Evolutionary conservation across 345 rosid genomes (phyloP).

Genomic region (Ailanthus altissimus): DNA sequence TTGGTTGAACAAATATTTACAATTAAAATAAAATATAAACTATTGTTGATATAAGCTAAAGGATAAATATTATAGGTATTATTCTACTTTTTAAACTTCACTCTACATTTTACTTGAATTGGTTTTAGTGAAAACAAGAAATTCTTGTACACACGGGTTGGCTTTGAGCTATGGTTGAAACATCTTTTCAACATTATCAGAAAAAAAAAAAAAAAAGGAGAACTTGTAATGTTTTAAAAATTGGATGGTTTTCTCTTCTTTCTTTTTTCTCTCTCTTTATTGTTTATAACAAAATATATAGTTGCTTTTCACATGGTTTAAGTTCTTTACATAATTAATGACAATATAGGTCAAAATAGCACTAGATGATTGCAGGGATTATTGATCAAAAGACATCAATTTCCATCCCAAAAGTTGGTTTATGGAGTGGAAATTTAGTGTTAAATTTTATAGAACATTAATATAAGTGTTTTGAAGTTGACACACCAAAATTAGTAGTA

Average conservation of each 20-base stretch:
- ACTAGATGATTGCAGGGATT: not conserved
- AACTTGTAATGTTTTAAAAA: not conserved
- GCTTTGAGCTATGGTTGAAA: not conserved
- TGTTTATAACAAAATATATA: too few species aligned
- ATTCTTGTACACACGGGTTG: not conserved
- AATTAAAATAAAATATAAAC: not conserved
- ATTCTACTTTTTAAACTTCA: constrained; percentile 7
- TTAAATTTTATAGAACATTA: not conserved
- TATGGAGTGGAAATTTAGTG: not conserved
- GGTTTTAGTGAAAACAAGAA: not conserved
- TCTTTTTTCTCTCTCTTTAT: too few species aligned
- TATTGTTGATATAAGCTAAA: not conserved
- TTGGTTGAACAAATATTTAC: constrained; percentile 16
- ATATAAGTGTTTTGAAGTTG: constrained; percentile 10
- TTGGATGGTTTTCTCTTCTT: not conserved
- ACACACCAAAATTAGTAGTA: not conserved
- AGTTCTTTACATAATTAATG: not conserved
- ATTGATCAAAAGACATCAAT: not conserved
- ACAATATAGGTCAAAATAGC: not conserved
- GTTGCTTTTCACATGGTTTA: not conserved
- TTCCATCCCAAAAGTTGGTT: not conserved
- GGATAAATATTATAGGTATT: not conserved
- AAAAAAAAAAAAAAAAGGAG: too few species aligned
- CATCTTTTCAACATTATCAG: constrained; percentile 6
- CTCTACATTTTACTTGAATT: constrained; percentile 1